These are phyloP conservation scores for Symmetrospora coprosmae DNA, from an alignment of 768 basidiomycete genomes.

Conservation along the genomic window DNA sequence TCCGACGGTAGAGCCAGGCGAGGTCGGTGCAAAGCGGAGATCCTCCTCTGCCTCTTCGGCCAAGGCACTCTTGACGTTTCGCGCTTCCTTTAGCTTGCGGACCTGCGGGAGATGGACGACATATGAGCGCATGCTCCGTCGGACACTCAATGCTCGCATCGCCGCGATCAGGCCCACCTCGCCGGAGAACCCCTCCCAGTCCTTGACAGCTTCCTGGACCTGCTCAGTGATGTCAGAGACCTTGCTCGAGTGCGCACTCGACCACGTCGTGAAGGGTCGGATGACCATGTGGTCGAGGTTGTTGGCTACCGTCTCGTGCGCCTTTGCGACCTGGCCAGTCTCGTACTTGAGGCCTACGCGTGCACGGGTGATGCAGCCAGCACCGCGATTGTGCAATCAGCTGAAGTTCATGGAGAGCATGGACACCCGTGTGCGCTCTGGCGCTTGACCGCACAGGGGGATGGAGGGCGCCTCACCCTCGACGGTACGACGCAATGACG, in stretches of 20 bases:
- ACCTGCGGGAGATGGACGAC: neutral
- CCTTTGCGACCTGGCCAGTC: constrained; percentile 2
- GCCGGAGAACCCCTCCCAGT: neutral
- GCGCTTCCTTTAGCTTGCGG: constrained; percentile 1
- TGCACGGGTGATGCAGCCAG: too few species aligned
- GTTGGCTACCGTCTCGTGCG: constrained; percentile 1
- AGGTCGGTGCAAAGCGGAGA: constrained; percentile 2
- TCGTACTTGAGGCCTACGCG: constrained; percentile 6
- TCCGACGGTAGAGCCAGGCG: neutral
- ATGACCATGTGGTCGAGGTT: constrained; percentile 5
- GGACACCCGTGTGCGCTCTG: too few species aligned
- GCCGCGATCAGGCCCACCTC: neutral
- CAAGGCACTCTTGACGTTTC: neutral
- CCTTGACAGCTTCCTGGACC: neutral
- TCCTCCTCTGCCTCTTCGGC: constrained; percentile 7
- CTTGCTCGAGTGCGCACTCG: neutral
- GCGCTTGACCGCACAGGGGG: too few species aligned
- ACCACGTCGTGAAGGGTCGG: constrained; percentile 6
- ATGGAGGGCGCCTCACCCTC: too few species aligned
- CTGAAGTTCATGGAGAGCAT: too few species aligned
- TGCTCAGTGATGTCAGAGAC: constrained; percentile 1
- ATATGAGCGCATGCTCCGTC: too few species aligned
- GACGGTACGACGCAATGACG: constrained; percentile 3
- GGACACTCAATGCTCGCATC: too few species aligned
- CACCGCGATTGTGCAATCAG: too few species aligned